Evolutionary conservation across 768 basidiomycete genomes (phyloP).

Genomic region (Cubamyces sp.): DNA sequence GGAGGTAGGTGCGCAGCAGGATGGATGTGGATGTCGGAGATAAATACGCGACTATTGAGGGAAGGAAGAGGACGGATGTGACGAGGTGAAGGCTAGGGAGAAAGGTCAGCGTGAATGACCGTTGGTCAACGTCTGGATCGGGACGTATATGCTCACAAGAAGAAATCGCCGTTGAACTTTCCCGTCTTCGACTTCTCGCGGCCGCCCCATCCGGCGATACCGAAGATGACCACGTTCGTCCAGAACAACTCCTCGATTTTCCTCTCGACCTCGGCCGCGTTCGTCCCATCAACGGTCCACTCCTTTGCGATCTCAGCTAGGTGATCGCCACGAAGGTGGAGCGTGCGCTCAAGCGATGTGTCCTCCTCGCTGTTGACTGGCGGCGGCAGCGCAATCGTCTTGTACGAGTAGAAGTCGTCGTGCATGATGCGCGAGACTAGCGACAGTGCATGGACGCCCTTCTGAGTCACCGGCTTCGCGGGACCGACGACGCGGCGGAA

Average conservation of each 20-base stretch:
- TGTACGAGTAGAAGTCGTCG: constrained; percentile 24
- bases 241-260: constrained; percentile 70
- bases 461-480: background rate
- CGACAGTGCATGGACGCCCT: constrained; percentile 21
- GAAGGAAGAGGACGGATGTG: constrained; percentile 67
- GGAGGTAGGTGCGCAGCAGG: constrained; percentile 62
- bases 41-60: constrained; percentile 45
- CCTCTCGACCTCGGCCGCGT: constrained; percentile 41
- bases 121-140: background rate
- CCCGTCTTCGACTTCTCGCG: constrained; percentile 30
- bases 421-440: constrained; percentile 20
- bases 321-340: constrained; percentile 16
- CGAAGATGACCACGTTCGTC: constrained; percentile 54
- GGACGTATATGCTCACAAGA: constrained; percentile 46
- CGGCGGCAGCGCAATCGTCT: constrained; percentile 17
- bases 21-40: constrained; percentile 49
- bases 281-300: constrained; percentile 27
- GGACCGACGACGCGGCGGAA: background rate
- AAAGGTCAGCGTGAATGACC: constrained; percentile 5
- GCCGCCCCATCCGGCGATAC: constrained; percentile 56
- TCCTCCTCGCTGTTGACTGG: constrained; percentile 14
- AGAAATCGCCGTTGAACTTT: constrained; percentile 58
- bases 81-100: constrained; percentile 58
- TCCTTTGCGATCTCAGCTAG: constrained; percentile 18
- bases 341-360: constrained; percentile 18